Base-by-base conservation (phyloP, 1,284 basidiomycete genomes). In the Phylloporus gajari region DNA sequence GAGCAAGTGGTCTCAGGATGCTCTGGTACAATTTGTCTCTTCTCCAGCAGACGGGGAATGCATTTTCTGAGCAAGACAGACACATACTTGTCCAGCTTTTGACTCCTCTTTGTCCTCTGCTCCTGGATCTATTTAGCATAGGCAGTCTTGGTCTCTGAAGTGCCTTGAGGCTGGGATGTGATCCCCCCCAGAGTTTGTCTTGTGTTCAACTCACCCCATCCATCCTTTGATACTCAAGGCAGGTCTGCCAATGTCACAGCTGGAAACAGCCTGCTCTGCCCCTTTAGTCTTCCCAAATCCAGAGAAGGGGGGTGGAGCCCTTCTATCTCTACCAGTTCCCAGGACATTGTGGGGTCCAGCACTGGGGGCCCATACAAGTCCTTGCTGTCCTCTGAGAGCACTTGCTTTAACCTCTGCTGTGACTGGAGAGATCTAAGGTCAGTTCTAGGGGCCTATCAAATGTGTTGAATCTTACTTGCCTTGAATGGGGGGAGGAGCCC, bases 21-120 rank as follows among this genome's bases (percentile, higher is more conserved):
- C 1, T 53, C 27, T 1, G 58, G 58, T 6, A n/a, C 15, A 5
- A 68, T 19, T 1, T 4, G 3, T 2, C 17, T 5, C 5, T 5
- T 13, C 32, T 59, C 27, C 27, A 62, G 17, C 7, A 70, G 13
- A 27, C 67, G 64, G 0, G 25, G 21, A 5, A 46, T 19, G 27
- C 58, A 70, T 11, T 35, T 42, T 25, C n/a, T 19, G 0, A 5
- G 15, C 59, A 70, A n/a, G 3, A 68, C 58, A 0, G 65, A 65
- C 3, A n/a, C 30, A 7, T 69, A 69, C 35, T 44, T 67, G 59
- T 67, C 42, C 9, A 70, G 58, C 27, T 70, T 70, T 17, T 19
- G 30, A 0, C 35, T 67, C 1, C 46, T 8, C 27, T 42, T 35
- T 8, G n/a, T 1, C 23, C 69, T 70, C 27, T 60, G 27, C 15